Evolutionary conservation across 2,329 filamentous ascomycete genomes (phyloP), one percentile per base, ranked within the genome.

Genomic region (Macroventuria anomochaeta): DNA sequence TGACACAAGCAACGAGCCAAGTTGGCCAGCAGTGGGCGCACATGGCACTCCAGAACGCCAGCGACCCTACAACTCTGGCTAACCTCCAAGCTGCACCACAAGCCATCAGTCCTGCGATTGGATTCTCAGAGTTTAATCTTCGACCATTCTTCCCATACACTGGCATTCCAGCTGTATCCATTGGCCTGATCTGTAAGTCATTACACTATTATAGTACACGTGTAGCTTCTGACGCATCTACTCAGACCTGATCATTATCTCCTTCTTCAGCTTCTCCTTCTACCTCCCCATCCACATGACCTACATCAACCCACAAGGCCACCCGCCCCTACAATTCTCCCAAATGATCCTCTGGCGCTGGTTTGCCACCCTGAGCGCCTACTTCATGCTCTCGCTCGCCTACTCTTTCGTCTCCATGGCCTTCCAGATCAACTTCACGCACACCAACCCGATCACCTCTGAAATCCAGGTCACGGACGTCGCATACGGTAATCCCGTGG

Each of bases 251-350:
- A 88, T 88, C 62, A 88, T 88, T 62, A 78, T 88, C 33, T 83
- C 84, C 0, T 88, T 88, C 75, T 88, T 88, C 75, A 84, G 80
- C 23, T 88, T 85, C 69, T 78, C 81, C 0, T 88, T 88, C 73
- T 85, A 88, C 62, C 75, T 88, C 37, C 85, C 85, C 0, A 82
- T 87, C 12, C 85, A 88, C 67, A 80, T 79, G 61, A 80, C 83
- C 64, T 86, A 85, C 65, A 76, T 86, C 53, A 78, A 77, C 13
- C 79, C 81, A 0, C 76, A 81, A 40, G 78, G 77, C 10, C 84
- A 86, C 53, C 83, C 83, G 1, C 82, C 84, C 0, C 76, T 88
- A 1, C 81, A 84, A 39, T 82, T 83, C 62, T 76, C 75, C 58
- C 82, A 88, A 50, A 77, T 86, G 37, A 76, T 88, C 25, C 52